These are phyloP conservation scores for Acacia melanoxylon DNA, from an alignment of 306 rosid species.

Conservation along the genomic window DNA sequence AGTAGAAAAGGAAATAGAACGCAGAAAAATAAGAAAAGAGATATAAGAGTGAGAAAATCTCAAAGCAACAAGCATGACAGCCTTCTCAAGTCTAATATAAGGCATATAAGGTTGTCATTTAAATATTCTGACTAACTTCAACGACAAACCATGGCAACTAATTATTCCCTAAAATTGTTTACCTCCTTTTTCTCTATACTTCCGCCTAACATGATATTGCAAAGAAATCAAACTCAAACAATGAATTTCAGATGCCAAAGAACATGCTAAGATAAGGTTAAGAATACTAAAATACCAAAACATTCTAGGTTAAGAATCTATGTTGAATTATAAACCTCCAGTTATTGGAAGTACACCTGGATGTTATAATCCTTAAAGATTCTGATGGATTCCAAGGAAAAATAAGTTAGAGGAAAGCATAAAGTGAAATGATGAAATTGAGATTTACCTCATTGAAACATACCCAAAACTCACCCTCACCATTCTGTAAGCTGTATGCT, in stretches of 20 bases:
- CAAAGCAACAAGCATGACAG: too few species aligned
- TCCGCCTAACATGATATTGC: neutral
- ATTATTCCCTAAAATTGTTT: neutral
- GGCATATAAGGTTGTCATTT: neutral
- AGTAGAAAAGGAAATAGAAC: neutral
- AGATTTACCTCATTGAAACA: conserved; percentile 53
- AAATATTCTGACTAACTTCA: neutral
- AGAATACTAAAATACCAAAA: conserved; percentile 14
- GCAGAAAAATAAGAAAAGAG: too few species aligned
- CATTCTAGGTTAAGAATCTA: conserved; percentile 12
- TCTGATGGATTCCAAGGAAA: neutral
- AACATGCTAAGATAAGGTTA: conserved; percentile 15
- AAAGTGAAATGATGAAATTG: conserved; percentile 4
- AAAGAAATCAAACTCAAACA: neutral
- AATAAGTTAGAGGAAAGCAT: neutral
- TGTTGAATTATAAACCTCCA: neutral
- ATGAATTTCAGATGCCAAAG: neutral
- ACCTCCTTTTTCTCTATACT: neutral
- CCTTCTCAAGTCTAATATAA: too few species aligned
- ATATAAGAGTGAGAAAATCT: too few species aligned
- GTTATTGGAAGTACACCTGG: conserved; percentile 2
- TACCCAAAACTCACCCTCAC: conserved; percentile 45
- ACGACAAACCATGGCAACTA: neutral
- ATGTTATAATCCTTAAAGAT: conserved; percentile 14
- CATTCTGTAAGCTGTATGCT: conserved; percentile 38